These are phyloP conservation scores for Corylus avellana DNA, from an alignment of 306 rosid genomes.

Conservation along the genomic window DNA sequence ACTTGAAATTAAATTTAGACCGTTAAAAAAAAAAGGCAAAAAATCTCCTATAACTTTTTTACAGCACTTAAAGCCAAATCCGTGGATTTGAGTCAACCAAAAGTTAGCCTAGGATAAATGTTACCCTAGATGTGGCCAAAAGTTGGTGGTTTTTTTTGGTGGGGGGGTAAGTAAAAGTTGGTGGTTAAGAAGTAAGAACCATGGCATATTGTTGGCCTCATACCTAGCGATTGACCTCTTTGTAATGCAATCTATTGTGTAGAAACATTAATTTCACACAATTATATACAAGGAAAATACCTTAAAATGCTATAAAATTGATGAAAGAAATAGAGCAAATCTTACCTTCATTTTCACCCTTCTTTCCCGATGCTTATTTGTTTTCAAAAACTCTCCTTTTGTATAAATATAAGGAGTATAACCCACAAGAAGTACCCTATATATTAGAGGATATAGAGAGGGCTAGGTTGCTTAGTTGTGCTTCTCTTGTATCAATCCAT, in stretches of 20 bases:
- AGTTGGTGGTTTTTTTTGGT: too few species aligned
- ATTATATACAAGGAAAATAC: not conserved
- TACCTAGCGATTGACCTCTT: too few species aligned
- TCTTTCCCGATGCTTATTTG: not conserved
- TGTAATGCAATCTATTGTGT: not conserved
- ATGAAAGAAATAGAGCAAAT: not conserved
- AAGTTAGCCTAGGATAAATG: not conserved
- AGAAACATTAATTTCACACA: too few species aligned
- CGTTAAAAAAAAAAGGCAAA: too few species aligned
- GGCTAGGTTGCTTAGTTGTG: not conserved
- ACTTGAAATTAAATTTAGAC: too few species aligned
- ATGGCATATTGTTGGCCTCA: too few species aligned
- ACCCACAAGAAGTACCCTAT: not conserved
- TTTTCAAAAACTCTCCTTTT: not conserved
- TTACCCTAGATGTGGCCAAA: too few species aligned
- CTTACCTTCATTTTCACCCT: constrained; percentile 9
- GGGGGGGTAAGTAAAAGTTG: too few species aligned
- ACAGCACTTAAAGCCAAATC: too few species aligned
- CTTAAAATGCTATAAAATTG: not conserved
- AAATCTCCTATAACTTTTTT: too few species aligned
- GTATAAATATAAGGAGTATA: not conserved
- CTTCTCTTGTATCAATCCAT: not conserved
- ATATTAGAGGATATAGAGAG: not conserved
- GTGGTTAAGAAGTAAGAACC: too few species aligned
- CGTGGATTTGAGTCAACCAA: not conserved